Conservation (phyloP, 108 stramenopile genomes). For the Chaetoceros muelleri region DNA sequence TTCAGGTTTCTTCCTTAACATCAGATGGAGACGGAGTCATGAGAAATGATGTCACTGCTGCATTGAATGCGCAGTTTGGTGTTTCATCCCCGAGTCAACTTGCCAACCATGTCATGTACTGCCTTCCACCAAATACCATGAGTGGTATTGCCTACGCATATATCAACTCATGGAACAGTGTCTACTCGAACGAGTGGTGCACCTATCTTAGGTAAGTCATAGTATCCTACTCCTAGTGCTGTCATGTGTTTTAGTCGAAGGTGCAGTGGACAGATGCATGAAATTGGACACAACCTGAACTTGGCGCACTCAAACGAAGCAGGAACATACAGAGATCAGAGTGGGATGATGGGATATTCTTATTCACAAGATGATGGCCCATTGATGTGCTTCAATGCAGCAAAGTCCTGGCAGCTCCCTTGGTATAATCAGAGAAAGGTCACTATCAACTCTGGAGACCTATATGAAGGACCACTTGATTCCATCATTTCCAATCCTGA, state of each 20-base stretch:
- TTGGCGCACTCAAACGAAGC: conserved; percentile 21
- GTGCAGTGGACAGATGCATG: no score
- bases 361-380: neutral
- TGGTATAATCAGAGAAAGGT: neutral
- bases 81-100: conserved; percentile 4
- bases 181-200: conserved; percentile 45
- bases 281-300: conserved; percentile 34
- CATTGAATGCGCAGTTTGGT: conserved; percentile 5
- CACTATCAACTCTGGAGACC: neutral
- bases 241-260: no score
- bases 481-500: no score
- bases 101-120: conserved; percentile 30
- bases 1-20: no score
- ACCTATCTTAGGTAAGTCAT: conserved; percentile 26
- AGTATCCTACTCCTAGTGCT: no score
- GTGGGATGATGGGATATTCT: conserved; percentile 5
- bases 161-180: conserved; percentile 21
- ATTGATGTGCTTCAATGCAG: conserved; percentile 8
- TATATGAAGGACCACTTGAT: neutral
- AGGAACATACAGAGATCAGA: conserved; percentile 6
- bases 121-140: conserved; percentile 30
- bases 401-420: conserved; percentile 1
- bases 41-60: conserved; percentile 3
- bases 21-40: neutral
- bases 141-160: no score